Evolutionary conservation across 2,329 filamentous ascomycete species (phyloP).

Genomic region (Coniochaeta sp.): DNA sequence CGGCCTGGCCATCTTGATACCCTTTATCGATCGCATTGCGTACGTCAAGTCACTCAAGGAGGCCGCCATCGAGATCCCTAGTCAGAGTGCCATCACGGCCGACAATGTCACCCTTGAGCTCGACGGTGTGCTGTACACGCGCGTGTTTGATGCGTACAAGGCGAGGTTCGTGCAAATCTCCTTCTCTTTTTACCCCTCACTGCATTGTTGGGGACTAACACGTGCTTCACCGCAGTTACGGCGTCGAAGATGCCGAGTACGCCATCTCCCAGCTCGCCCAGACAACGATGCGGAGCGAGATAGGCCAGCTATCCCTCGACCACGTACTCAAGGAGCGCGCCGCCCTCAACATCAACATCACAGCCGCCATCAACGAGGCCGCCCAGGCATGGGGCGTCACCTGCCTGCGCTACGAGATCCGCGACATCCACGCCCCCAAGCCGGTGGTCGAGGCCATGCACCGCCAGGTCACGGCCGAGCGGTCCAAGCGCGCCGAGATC

Average conservation of each 20-base stretch:
- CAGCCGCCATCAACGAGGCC: slow-evolving; percentile 96
- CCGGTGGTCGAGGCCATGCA: slow-evolving; percentile 97
- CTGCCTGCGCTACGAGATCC: slow-evolving; percentile 94
- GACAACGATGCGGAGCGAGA: slow-evolving; percentile 98
- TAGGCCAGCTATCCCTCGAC: slow-evolving; percentile 91
- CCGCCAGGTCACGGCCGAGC: slow-evolving; percentile 92
- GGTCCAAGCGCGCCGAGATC: slow-evolving; percentile 95
- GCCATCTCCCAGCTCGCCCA: slow-evolving; percentile 96
- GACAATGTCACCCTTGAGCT: slow-evolving; percentile 97
- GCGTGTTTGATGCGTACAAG: slow-evolving; percentile 97
- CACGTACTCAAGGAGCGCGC: slow-evolving; percentile 97
- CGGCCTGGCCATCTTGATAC: slow-evolving; percentile 79
- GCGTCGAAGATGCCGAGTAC: slow-evolving; percentile 97
- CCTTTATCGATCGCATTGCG: slow-evolving; percentile 89
- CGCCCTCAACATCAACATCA: slow-evolving; percentile 95
- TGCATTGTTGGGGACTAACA: not conserved
- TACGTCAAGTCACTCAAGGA: slow-evolving; percentile 99
- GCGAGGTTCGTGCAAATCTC: slow-evolving; percentile 56
- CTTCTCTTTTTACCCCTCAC: too few species aligned
- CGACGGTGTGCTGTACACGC: slow-evolving; percentile 90
- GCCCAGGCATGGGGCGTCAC: slow-evolving; percentile 95
- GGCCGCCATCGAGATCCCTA: slow-evolving; percentile 90
- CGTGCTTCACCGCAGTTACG: slow-evolving; percentile 56
- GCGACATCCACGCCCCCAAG: slow-evolving; percentile 92
- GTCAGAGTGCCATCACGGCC: slow-evolving; percentile 94